Evolutionary conservation across 2,329 filamentous ascomycete genomes (phyloP).

Genomic region (Cercospora zeina): DNA sequence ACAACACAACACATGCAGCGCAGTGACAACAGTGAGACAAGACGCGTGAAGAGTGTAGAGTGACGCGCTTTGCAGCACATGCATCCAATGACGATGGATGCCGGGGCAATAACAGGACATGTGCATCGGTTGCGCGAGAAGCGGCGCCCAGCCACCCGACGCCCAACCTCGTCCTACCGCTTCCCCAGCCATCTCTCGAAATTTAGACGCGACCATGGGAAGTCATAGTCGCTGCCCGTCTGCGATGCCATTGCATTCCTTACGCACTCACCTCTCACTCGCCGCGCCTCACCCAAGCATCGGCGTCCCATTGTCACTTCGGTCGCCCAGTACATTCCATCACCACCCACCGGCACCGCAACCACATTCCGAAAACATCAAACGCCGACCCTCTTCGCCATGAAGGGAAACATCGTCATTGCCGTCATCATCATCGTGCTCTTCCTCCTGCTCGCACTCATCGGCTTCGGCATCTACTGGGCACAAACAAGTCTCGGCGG

Average conservation of each 20-base stretch:
- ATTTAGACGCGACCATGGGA: background rate
- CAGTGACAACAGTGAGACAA: too few species aligned
- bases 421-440: slow-evolving; percentile 56
- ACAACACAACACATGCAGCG: too few species aligned
- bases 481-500: slow-evolving; percentile 45
- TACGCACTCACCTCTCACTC: background rate
- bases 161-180: slow-evolving; percentile 3
- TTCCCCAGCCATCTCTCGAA: slow-evolving; percentile 6
- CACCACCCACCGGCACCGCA: background rate
- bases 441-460: slow-evolving; percentile 52
- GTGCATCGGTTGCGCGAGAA: background rate
- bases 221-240: slow-evolving; percentile 2
- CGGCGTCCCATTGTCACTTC: background rate
- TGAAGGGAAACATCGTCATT: slow-evolving; percentile 56
- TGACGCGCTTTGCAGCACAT: background rate
- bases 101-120: background rate
- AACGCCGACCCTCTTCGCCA: slow-evolving; percentile 32
- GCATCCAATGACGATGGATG: background rate
- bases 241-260: slow-evolving; percentile 6
- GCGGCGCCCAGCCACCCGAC: background rate
- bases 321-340: background rate
- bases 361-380: background rate
- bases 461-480: slow-evolving; percentile 54
- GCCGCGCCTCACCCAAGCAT: background rate
- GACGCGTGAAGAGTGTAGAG: background rate